Evolutionary conservation across 768 basidiomycete genomes (phyloP), one percentile per base, ranked within the genome.

Genomic region (Termitomyces sp.): DNA sequence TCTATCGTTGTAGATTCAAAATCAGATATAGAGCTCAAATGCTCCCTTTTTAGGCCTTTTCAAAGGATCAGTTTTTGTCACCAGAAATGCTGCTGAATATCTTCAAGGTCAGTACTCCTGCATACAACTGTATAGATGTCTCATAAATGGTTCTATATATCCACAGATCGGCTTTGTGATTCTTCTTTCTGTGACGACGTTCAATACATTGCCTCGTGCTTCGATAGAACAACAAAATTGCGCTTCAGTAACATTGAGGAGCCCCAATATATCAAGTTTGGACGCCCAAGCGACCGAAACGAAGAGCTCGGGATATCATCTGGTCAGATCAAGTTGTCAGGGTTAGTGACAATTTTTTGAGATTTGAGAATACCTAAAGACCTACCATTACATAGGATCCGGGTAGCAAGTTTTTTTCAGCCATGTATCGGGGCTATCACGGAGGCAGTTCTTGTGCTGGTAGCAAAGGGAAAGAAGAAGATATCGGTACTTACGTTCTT

Each of bases 141-240:
- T n/a, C 10, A 9, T 23, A 32, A 29, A 46, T n/a, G 16, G 11
- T 37, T 45, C 11, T 8, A 16, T 29, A 45, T n/a, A 37, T 44
- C 7, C 43, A 77, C 46, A 80, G 80, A 58, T 21, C 71, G 69
- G 41, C 69, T 83, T 12, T 48, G 46, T 16, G 70, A 70, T 25
- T 78, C 77, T 1, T 67, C 64, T 45, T 83, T 73, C 43, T 19
- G 59, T 1, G 76, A 72, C 2, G 79, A 82, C 49, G 59, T 81
- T 21, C 57, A 66, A 23, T 64, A 75, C 42, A 82, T 83, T 55
- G 63, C 68, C 1, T 62, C 65, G 19, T 72, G 69, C 42, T 84
- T 84, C 54, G 81, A 83, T 63, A 76, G 73, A 55, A 71, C 73
- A 0, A 76, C 81, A 1, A 83, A 82, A 52, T 64, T 76, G 7